Evolutionary conservation across 2,329 filamentous ascomycete genomes (phyloP).

Genomic region (Clonostachys solani): DNA sequence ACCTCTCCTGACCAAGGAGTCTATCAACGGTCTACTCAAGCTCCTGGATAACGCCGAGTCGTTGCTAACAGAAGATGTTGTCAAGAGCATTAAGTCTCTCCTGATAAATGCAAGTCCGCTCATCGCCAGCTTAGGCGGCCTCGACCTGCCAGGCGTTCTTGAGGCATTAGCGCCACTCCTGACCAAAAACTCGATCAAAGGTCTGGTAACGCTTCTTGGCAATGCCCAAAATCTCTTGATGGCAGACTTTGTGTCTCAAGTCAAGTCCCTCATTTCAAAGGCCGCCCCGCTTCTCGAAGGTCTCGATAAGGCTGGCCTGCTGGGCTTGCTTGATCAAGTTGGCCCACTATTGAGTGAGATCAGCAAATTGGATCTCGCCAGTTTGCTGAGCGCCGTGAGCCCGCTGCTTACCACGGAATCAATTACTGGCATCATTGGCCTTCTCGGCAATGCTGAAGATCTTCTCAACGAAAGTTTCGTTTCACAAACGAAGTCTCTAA

Average conservation of each 20-base stretch:
- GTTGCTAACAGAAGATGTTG: conserved; percentile 15
- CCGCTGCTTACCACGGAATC: conserved; percentile 19
- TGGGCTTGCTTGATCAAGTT: conserved; percentile 22
- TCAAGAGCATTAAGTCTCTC: conserved; percentile 10
- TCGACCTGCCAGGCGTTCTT: conserved; percentile 26
- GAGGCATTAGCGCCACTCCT: conserved; percentile 21
- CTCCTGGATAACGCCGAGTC: conserved; percentile 23
- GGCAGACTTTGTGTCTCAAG: conserved; percentile 19
- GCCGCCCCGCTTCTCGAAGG: conserved; percentile 24
- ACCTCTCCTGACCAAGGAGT: conserved; percentile 19
- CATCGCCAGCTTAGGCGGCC: conserved; percentile 17
- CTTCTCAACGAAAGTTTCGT: conserved; percentile 17
- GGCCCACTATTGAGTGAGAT: conserved; percentile 14
- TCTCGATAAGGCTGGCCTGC: conserved; percentile 33
- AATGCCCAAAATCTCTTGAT: conserved; percentile 30
- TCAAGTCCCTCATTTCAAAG: conserved; percentile 26
- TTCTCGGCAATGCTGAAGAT: conserved; percentile 20
- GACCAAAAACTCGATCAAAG: conserved; percentile 21
- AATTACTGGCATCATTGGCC: conserved; percentile 15
- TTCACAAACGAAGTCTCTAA: conserved; percentile 7
- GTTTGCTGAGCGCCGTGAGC: conserved; percentile 16
- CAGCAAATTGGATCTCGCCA: conserved; percentile 20
- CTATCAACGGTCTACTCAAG: conserved; percentile 21
- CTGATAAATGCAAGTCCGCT: conserved; percentile 19
- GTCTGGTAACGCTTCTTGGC: conserved; percentile 23